phyloP scores from a whole-genome alignment of 805 yeast species.

The Henningerozyma blattae region DNA sequence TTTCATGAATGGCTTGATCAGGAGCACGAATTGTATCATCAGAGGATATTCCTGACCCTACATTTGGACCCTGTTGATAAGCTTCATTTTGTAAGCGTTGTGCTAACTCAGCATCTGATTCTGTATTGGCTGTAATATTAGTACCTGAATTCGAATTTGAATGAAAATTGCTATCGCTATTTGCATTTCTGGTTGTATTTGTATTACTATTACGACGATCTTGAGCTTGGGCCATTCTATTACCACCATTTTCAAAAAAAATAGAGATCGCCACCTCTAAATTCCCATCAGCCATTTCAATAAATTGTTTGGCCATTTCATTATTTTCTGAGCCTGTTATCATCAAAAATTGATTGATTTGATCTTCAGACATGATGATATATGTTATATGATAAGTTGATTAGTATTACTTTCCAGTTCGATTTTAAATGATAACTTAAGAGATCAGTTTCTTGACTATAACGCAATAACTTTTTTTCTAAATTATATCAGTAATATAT shows the following conservation, averaged over 20 bases:
- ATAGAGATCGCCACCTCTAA: conserved; percentile 77
- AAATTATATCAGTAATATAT: too few relatives aligned
- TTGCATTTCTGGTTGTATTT: conserved; percentile 1
- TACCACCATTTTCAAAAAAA: conserved; percentile 56
- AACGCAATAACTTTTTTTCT: too few relatives aligned
- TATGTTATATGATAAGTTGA: too few relatives aligned
- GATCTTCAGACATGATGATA: conserved; percentile 35
- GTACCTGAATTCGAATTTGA: too few relatives aligned
- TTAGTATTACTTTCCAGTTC: too few relatives aligned
- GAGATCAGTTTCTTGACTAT: too few relatives aligned
- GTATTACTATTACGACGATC: conserved; percentile 2
- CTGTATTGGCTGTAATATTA: conserved; percentile 2
- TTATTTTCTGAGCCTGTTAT: conserved; percentile 68
- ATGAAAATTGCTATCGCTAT: too few relatives aligned
- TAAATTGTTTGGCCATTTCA: conserved; percentile 57
- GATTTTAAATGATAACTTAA: too few relatives aligned
- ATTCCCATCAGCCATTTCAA: conserved; percentile 68
- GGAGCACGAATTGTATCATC: conserved; percentile 64
- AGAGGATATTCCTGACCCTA: conserved; percentile 15
- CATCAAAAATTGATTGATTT: conserved; percentile 64
- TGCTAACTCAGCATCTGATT: conserved; percentile 45
- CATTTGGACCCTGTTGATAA: conserved; percentile 27
- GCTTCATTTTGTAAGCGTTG: conserved; percentile 53
- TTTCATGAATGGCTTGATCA: conserved; percentile 56
- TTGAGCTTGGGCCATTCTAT: conserved; percentile 6